Evolutionary conservation across 2,329 filamentous ascomycete species (phyloP).

Genomic region (Lachnellula subtilissima): DNA sequence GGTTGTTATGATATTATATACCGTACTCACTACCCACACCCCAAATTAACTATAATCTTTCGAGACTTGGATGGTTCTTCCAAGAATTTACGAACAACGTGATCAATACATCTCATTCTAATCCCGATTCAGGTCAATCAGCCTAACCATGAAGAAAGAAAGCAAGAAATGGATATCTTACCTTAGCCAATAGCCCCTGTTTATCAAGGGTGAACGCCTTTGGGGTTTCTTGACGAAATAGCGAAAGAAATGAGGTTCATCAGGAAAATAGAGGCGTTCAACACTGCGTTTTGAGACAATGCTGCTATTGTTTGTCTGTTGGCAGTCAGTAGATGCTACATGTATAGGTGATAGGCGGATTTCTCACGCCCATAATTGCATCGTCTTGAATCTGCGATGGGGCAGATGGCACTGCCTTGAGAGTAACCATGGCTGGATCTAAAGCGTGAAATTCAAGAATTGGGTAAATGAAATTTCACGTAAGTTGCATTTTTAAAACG

Average conservation of each 20-base stretch:
- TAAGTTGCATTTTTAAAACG: too few species aligned
- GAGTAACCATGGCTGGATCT: background rate
- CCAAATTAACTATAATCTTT: conserved; percentile 78
- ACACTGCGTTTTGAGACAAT: conserved; percentile 91
- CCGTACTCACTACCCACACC: conserved; percentile 77
- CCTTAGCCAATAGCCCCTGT: conserved; percentile 78
- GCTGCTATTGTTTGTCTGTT: conserved; percentile 80
- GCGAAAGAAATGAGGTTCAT: conserved; percentile 77
- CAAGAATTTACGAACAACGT: conserved; percentile 71
- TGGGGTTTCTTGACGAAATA: conserved; percentile 84
- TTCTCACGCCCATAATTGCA: conserved; percentile 29
- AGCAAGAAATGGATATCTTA: too few species aligned
- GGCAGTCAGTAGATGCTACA: conserved; percentile 2
- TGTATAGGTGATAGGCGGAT: background rate
- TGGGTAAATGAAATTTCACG: too few species aligned
- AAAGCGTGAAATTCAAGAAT: too few species aligned
- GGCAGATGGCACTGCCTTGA: conserved; percentile 8
- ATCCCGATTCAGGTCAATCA: too few species aligned
- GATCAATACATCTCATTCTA: conserved; percentile 74
- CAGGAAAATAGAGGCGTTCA: conserved; percentile 76
- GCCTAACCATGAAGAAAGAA: too few species aligned
- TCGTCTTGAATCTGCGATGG: conserved; percentile 41
- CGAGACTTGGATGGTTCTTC: conserved; percentile 46
- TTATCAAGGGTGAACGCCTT: conserved; percentile 80
- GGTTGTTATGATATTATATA: background rate